Conservation (phyloP, 2,329 filamentous ascomycete genomes). For the Penicillium sp. region DNA sequence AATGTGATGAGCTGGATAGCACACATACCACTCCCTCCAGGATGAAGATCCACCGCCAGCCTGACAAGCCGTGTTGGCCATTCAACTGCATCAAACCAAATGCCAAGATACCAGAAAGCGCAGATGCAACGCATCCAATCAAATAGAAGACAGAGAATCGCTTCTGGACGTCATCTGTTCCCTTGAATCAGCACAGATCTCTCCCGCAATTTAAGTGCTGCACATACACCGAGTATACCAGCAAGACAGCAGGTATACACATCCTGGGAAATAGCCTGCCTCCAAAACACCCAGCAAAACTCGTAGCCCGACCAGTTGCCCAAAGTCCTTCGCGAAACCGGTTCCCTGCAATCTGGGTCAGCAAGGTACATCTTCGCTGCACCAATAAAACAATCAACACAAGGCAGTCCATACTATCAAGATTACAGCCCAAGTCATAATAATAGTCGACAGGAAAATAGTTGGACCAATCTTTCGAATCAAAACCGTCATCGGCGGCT, state of each 20-base stretch:
- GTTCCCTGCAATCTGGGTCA: constrained; percentile 20
- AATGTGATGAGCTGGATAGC: neutral
- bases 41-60: constrained; percentile 59
- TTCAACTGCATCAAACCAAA: constrained; percentile 44
- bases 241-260: constrained; percentile 70
- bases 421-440: constrained; percentile 30
- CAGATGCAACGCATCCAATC: constrained; percentile 50
- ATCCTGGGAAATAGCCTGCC: constrained; percentile 66
- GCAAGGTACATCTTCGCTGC: neutral
- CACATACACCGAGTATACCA: constrained; percentile 60
- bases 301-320: constrained; percentile 26
- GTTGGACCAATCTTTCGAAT: constrained; percentile 33
- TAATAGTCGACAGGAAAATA: constrained; percentile 27
- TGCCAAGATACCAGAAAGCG: constrained; percentile 49
- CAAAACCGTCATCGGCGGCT: constrained; percentile 31
- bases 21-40: constrained; percentile 48
- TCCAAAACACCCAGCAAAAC: constrained; percentile 30
- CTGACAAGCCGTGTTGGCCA: constrained; percentile 44
- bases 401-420: constrained; percentile 23
- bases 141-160: constrained; percentile 49
- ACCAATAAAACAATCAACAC: too few relatives aligned
- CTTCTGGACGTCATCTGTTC: constrained; percentile 30
- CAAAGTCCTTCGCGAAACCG: constrained; percentile 31
- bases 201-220: neutral
- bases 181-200: constrained; percentile 6